Base-by-base conservation (phyloP, 2,329 filamentous ascomycete genomes). In the Alternaria ethzedia region DNA sequence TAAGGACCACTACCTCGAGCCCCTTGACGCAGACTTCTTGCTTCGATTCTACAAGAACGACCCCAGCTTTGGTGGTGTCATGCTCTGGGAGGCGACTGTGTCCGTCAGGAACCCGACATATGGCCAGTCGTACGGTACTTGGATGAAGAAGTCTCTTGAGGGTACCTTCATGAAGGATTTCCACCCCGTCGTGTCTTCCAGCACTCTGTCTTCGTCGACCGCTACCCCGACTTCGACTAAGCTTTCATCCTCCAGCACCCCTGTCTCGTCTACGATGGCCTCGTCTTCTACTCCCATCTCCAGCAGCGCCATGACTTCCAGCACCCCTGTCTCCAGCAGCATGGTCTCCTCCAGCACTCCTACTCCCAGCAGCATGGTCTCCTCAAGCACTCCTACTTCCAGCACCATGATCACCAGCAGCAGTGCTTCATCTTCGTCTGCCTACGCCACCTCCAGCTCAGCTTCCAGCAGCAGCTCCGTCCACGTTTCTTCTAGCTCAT, bases 71-170 rank as follows among this genome's bases (percentile, higher is more conserved):
- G 87, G 86, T 44, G 87, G 87, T 77, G 79, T 88, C 44, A 89
- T 88, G 86, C 73, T 89, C 6, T 89, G 85, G 85, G 86, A 88
- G 56, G 84, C 86, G 6, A 86, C 84, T 2, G 79, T 80, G 11
- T 82, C 82, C n/a, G 75, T 80, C 12, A 77, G 78, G 56, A 87
- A 87, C 70, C 59, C 75, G 13, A 79, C 82, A 57, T 80, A 83
- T 58, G 81, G 75, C n/a, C 69, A 79, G 50, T 76, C 78, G 20
- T 87, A 84, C 74, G 78, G 80, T 3, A 77, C 81, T 55, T 82
- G 83, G 76, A 83, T 85, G 64, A 86, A 86, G 79, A 72, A 81
- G 9, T 72, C 72, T 56, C 54, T 78, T 20, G 30, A 65, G 3
- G 72, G 72, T 9, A 71, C 68, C 2, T 75, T 70, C 28, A 54